Percentiles rank a stretch among this genome's conserved stretches.
Conservation (phyloP, 345 rosid species). For the Ceriops tagal region DNA sequence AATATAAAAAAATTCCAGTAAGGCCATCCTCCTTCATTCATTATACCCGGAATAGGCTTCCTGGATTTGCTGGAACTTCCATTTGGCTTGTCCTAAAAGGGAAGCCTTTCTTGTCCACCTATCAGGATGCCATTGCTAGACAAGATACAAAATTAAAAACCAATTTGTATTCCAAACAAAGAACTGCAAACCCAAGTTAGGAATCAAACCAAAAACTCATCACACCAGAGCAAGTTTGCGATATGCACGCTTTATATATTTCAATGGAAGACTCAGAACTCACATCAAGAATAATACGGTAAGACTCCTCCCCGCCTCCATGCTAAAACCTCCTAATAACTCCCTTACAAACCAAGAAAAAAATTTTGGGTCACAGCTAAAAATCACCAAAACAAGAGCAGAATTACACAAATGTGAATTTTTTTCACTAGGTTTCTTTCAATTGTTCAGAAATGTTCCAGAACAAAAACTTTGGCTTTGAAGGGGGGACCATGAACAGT, state of each 20-base stretch:
- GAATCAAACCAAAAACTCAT: neutral
- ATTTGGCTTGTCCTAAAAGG: slow-evolving; percentile 42
- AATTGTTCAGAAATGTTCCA: too few relatives aligned
- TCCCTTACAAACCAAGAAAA: slow-evolving; percentile 31
- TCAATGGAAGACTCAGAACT: slow-evolving; percentile 31
- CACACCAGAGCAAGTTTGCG: slow-evolving; percentile 61
- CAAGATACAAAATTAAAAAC: neutral
- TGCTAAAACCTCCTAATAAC: slow-evolving; percentile 40
- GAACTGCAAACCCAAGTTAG: neutral
- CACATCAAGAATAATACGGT: slow-evolving; percentile 46
- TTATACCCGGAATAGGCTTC: slow-evolving; percentile 57
- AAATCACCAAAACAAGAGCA: neutral
- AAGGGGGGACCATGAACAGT: too few relatives aligned
- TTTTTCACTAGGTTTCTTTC: too few relatives aligned
- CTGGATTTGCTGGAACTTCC: slow-evolving; percentile 57
- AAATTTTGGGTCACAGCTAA: slow-evolving; percentile 8
- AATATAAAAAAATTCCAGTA: neutral
- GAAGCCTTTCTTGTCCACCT: slow-evolving; percentile 31
- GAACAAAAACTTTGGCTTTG: too few relatives aligned
- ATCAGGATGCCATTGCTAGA: neutral
- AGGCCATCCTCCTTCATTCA: neutral
- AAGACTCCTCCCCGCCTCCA: slow-evolving; percentile 31
- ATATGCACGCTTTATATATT: slow-evolving; percentile 51
- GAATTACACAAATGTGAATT: too few relatives aligned
- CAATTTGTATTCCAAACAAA: neutral